Conservation (phyloP, 2,329 filamentous ascomycete genomes). For the Diaporthe australafricana region DNA sequence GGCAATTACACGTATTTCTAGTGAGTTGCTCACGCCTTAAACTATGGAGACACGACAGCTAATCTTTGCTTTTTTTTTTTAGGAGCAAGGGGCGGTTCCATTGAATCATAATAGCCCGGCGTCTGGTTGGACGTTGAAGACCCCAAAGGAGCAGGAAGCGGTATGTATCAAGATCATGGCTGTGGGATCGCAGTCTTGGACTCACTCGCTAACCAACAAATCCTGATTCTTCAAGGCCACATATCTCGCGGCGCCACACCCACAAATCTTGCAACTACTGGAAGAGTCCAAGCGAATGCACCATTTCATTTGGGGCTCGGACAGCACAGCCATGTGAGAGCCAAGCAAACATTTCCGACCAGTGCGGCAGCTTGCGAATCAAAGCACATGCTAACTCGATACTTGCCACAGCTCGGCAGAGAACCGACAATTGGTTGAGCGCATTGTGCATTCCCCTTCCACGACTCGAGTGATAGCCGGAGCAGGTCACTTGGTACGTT, state of each 20-base stretch:
- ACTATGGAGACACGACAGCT: too few species aligned
- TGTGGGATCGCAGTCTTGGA: not conserved
- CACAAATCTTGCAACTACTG: slow-evolving; percentile 22
- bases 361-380: not conserved
- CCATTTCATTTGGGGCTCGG: slow-evolving; percentile 30
- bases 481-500: slow-evolving; percentile 29
- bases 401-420: not conserved
- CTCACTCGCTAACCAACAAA: not conserved
- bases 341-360: too few species aligned
- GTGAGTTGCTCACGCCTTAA: not conserved
- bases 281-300: slow-evolving; percentile 12
- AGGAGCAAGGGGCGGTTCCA: slow-evolving; percentile 25
- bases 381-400: not conserved
- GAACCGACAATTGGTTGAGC: slow-evolving; percentile 7
- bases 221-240: slow-evolving; percentile 17
- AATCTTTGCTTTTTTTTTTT: not conserved
- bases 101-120: not conserved
- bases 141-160: slow-evolving; percentile 32
- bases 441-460: slow-evolving; percentile 8
- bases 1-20: slow-evolving; percentile 26
- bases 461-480: slow-evolving; percentile 26
- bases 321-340: slow-evolving; percentile 29
- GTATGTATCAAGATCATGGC: not conserved
- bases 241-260: slow-evolving; percentile 30
- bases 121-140: slow-evolving; percentile 9